Base-by-base conservation (phyloP, 2,329 filamentous ascomycete species). In the Xylaria polymorpha region DNA sequence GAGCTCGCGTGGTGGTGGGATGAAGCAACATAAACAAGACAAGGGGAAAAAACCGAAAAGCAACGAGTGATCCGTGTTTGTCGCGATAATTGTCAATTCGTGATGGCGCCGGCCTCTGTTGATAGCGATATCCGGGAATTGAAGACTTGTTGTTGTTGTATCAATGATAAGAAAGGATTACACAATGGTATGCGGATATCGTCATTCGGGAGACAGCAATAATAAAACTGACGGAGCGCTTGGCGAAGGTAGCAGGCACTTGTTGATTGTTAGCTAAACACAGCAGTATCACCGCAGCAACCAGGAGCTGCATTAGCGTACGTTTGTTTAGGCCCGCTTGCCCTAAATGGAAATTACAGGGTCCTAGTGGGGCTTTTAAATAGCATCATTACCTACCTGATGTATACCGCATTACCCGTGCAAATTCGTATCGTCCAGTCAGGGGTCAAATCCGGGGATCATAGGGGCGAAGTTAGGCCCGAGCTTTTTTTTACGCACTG, bases 11-110 rank as follows among this genome's bases (percentile, higher is more conserved):
- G 18, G 55, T 39, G 51, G 48, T 61, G 20, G 43, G 51, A 56
- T 25, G 35, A n/a, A 57, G 68, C 56, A 67, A 71, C 74, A 74
- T 75, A 73, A 75, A 76, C 68, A 72, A 60, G 56, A 46, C 39
- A 57, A 48, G n/a, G 29, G 20, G 37, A 41, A 60, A 25, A 48
- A 64, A 63, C 46, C 8, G 3, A 37, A 37, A 37, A 37, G 10
- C 43, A 37, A 56, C 1, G 39, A 48, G 29, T n/a, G 44, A 29
- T 22, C 50, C 20, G 25, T 59, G 25, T 37, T 44, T 66, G 53
- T 61, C 20, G 53, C n/a, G 20, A 18, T 7, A 37, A 37, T 32
- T 20, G 50, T 44, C 39, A 44, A 48, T 25, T 59, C 2, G 48
- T 35, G 18, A 32, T 15, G 32, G 32, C 15, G 55, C 1, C n/a